Evolutionary conservation across 495 filamentous ascomycete species (phyloP).

Genomic region (Neurospora sp.): DNA sequence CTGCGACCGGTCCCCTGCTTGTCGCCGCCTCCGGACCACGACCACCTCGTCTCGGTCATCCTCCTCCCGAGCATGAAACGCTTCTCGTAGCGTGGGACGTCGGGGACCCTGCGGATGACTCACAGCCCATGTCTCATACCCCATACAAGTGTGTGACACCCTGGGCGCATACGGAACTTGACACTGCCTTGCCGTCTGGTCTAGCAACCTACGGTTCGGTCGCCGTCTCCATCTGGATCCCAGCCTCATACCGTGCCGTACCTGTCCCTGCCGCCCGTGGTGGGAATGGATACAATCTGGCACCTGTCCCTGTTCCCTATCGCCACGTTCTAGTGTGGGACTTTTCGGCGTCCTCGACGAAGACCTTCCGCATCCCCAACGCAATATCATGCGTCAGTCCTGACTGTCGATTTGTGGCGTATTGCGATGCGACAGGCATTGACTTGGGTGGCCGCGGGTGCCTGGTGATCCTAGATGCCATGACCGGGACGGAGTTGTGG

Average conservation of each 20-base stretch:
- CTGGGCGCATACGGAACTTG: conserved; percentile 27
- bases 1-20: conserved; percentile 23
- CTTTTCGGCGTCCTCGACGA: conserved; percentile 20
- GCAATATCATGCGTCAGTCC: conserved; percentile 22
- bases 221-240: conserved; percentile 29
- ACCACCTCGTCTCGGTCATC: conserved; percentile 22
- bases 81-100: conserved; percentile 27
- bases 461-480: conserved; percentile 23
- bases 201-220: conserved; percentile 24
- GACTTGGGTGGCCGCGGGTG: conserved; percentile 19
- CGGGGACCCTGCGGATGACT: conserved; percentile 1
- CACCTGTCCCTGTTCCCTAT: conserved; percentile 17
- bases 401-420: conserved; percentile 26
- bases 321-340: conserved; percentile 28
- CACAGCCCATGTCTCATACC: conserved; percentile 6
- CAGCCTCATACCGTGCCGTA: conserved; percentile 23
- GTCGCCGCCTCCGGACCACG: conserved; percentile 26
- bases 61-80: conserved; percentile 24
- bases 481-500: conserved; percentile 23
- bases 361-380: conserved; percentile 28
- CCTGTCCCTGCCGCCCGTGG: conserved; percentile 17
- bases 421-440: conserved; percentile 20
- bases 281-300: conserved; percentile 19
- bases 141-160: conserved; percentile 27
- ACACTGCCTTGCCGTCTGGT: conserved; percentile 23